A percentile compares a stretch with the other conserved stretches of the same genome.
These are phyloP conservation scores for Diddensiella transvaalensis DNA, from an alignment of 805 yeast genomes.

Conservation along the genomic window DNA sequence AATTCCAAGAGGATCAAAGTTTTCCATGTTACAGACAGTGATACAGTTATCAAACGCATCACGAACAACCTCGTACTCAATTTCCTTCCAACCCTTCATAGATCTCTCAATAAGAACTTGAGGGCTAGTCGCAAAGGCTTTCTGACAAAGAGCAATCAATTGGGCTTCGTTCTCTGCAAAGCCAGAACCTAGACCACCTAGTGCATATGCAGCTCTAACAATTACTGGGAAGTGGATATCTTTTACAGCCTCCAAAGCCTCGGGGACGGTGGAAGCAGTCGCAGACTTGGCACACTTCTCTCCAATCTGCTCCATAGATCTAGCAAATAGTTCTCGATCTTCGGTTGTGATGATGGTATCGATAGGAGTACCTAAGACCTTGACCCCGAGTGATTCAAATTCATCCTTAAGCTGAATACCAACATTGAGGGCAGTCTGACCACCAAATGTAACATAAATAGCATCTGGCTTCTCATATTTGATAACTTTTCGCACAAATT, in stretches of 20 bases:
- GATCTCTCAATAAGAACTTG: constrained; percentile 94
- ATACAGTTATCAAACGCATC: constrained; percentile 97
- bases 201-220: constrained; percentile 94
- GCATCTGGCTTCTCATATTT: constrained; percentile 95
- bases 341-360: constrained; percentile 96
- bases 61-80: constrained; percentile 97
- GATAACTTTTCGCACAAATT: constrained; percentile 93
- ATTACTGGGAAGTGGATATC: constrained; percentile 92
- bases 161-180: constrained; percentile 87
- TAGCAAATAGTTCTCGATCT: constrained; percentile 94
- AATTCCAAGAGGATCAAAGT: constrained; percentile 96
- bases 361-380: constrained; percentile 94
- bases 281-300: constrained; percentile 95
- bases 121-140: constrained; percentile 93
- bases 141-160: constrained; percentile 76
- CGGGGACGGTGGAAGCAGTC: constrained; percentile 75
- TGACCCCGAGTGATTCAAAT: constrained; percentile 85
- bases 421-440: constrained; percentile 95
- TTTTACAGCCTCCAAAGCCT: constrained; percentile 79
- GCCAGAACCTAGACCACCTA: constrained; percentile 98
- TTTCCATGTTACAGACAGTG: constrained; percentile 99
- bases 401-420: constrained; percentile 96
- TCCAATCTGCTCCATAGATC: constrained; percentile 89
- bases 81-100: constrained; percentile 99
- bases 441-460: constrained; percentile 95